Conservation (phyloP, 2,329 filamentous ascomycete genomes). For the Saccharata proteae region DNA sequence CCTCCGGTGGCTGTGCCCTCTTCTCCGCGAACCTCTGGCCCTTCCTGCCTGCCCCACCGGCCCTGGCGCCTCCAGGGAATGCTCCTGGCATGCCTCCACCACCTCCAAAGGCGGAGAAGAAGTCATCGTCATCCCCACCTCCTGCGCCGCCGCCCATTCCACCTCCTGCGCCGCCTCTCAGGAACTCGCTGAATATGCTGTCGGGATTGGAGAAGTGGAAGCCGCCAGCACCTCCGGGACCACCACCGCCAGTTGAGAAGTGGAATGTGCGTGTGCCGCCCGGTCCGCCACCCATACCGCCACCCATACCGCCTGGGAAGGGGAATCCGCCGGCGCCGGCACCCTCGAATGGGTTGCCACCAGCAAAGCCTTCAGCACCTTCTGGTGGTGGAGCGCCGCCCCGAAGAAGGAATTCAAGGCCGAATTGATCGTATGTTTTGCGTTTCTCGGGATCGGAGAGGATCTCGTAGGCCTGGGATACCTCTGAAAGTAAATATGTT, state of each 20-base stretch:
- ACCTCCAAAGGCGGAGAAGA: conserved; percentile 33
- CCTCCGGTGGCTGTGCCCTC: conserved; percentile 58
- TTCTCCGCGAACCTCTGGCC: conserved; percentile 26
- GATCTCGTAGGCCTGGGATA: conserved; percentile 95
- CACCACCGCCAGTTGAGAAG: conserved; percentile 45
- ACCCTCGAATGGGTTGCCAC: conserved; percentile 32
- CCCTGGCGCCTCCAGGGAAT: conserved; percentile 15
- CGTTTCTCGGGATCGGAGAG: conserved; percentile 94
- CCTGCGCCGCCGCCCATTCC: conserved; percentile 32
- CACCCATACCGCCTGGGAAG: conserved; percentile 45
- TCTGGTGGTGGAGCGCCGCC: conserved; percentile 61
- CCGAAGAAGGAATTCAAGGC: conserved; percentile 80
- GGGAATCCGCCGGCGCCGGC: conserved; percentile 34
- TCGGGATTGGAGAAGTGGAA: conserved; percentile 78
- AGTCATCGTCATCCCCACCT: conserved; percentile 40
- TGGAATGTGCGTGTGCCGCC: conserved; percentile 46
- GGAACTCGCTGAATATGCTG: conserved; percentile 74
- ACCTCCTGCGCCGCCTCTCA: conserved; percentile 45
- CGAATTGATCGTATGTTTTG: conserved; percentile 88
- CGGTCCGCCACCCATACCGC: conserved; percentile 38
- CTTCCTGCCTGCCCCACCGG: conserved; percentile 31
- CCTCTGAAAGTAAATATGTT: conserved; percentile 54
- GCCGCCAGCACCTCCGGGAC: conserved; percentile 42
- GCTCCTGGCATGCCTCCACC: conserved; percentile 22
- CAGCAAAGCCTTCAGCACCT: conserved; percentile 30